phyloP scores from a whole-genome alignment of 352 stramenopile genomes.

The Globisporangium lucens region DNA sequence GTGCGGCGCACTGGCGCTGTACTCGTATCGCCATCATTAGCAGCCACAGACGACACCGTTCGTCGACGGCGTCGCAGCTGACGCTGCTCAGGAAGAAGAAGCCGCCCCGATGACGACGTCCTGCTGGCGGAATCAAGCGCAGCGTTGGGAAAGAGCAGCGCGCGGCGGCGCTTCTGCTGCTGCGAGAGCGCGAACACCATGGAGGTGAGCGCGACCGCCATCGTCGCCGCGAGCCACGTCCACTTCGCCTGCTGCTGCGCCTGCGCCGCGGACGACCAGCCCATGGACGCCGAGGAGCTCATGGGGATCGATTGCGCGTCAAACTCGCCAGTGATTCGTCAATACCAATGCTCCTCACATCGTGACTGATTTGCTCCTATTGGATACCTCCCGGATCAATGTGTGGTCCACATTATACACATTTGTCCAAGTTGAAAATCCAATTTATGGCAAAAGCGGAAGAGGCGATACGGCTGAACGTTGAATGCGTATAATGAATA shows the following conservation, averaged over 20 bases:
- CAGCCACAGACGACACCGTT: background rate
- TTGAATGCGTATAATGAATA: background rate
- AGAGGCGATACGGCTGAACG: background rate
- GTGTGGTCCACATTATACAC: background rate
- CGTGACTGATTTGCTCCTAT: background rate
- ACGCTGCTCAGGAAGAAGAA: slow-evolving; percentile 7
- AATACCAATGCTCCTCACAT: background rate
- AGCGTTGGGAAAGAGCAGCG: slow-evolving; percentile 8
- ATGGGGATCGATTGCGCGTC: slow-evolving; percentile 2
- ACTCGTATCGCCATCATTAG: background rate
- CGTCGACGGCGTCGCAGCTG: slow-evolving; percentile 2
- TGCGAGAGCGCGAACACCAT: slow-evolving; percentile 30
- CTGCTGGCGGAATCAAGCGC: background rate
- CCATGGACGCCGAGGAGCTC: slow-evolving; percentile 2
- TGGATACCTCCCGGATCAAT: background rate
- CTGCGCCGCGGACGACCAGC: slow-evolving; percentile 6
- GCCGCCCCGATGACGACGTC: background rate
- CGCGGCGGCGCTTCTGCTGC: slow-evolving; percentile 20
- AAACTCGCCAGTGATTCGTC: background rate
- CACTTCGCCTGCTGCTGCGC: slow-evolving; percentile 16
- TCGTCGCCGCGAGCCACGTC: slow-evolving; percentile 29
- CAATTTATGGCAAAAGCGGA: no score
- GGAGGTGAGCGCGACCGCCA: slow-evolving; percentile 28
- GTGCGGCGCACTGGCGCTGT: background rate
- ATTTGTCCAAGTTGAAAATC: no score